Evolutionary conservation across 192 early-diverging fungal species (phyloP).

Genomic region (Umbelopsis sp.): DNA sequence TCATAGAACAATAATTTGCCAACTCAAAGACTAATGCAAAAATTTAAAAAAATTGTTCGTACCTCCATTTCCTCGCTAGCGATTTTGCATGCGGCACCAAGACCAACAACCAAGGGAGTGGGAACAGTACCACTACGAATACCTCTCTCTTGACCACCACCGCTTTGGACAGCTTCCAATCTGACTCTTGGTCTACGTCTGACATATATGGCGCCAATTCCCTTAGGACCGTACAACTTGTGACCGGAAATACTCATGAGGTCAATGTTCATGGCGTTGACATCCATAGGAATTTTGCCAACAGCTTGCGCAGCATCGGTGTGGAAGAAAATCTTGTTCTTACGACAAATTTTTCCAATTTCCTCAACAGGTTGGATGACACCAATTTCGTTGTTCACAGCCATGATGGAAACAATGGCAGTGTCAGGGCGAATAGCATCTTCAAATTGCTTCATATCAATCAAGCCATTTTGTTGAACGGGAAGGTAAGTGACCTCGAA

Average conservation of each 20-base stretch:
- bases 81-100: slow-evolving; percentile 87
- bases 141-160: slow-evolving; percentile 96
- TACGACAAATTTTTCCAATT: slow-evolving; percentile 87
- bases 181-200: slow-evolving; percentile 92
- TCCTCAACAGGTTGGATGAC: slow-evolving; percentile 91
- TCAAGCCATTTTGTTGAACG: slow-evolving; percentile 80
- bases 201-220: slow-evolving; percentile 92
- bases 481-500: slow-evolving; percentile 96
- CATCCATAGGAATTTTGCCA: slow-evolving; percentile 94
- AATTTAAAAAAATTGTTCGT: slow-evolving; percentile 30
- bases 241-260: slow-evolving; percentile 96
- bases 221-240: slow-evolving; percentile 98
- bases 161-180: slow-evolving; percentile 86
- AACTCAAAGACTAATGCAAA: not conserved
- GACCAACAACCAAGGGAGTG: slow-evolving; percentile 84
- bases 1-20: slow-evolving; percentile 5
- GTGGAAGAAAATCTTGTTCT: slow-evolving; percentile 93
- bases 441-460: slow-evolving; percentile 80
- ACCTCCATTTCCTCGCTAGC: slow-evolving; percentile 81
- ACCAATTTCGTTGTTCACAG: slow-evolving; percentile 99
- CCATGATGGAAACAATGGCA: slow-evolving; percentile 91
- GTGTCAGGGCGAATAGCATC: slow-evolving; percentile 90
- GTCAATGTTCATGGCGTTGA: slow-evolving; percentile 91
- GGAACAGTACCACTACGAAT: slow-evolving; percentile 94
- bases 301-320: slow-evolving; percentile 96